Evolutionary conservation across 805 yeast species (phyloP).

Genomic region (Grigorovia yakushimaensis): DNA sequence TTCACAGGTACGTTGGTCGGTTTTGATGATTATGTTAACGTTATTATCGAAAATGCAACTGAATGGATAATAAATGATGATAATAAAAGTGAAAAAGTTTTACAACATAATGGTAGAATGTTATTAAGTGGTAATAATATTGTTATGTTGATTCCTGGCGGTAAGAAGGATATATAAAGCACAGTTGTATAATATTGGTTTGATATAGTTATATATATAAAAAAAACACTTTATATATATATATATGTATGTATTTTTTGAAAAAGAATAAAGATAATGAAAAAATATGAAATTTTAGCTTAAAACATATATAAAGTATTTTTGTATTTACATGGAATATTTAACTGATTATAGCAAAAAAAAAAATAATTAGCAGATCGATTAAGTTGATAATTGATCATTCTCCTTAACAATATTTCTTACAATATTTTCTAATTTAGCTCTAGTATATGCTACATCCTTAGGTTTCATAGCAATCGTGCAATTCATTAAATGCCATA

Average conservation of each 20-base stretch:
- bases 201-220: too few species aligned
- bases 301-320: too few species aligned
- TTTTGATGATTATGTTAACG: constrained; percentile 90
- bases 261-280: too few species aligned
- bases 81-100: constrained; percentile 34
- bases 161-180: constrained; percentile 20
- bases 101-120: constrained; percentile 44
- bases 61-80: constrained; percentile 18
- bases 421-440: constrained; percentile 17
- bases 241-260: not conserved
- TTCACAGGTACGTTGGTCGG: constrained; percentile 85
- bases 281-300: too few species aligned
- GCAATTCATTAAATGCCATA: constrained; percentile 27
- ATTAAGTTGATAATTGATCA: not conserved
- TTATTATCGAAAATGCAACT: constrained; percentile 67
- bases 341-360: too few species aligned
- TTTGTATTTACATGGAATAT: not conserved
- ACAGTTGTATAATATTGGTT: too few species aligned
- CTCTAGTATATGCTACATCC: constrained; percentile 21
- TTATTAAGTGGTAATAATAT: constrained; percentile 63
- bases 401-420: constrained; percentile 1
- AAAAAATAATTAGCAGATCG: not conserved
- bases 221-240: too few species aligned
- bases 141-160: constrained; percentile 58
- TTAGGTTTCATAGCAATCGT: constrained; percentile 25